Evolutionary conservation across 257 asterid species (phyloP).

Genomic region (Mentha longifolia): DNA sequence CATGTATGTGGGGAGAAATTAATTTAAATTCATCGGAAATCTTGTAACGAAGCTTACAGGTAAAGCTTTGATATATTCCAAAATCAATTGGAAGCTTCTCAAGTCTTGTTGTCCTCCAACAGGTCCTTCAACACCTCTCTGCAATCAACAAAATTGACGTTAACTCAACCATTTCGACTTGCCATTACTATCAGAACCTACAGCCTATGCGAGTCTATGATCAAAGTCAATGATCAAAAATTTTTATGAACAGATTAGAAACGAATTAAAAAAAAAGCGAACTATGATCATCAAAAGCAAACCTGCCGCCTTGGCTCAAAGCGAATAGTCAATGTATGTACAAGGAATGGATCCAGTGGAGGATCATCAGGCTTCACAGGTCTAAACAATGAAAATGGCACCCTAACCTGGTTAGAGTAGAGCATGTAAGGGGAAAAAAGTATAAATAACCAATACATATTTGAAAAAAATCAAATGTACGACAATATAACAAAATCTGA

Average conservation of each 20-base stretch:
- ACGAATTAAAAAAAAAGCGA: neutral
- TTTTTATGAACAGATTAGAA: neutral
- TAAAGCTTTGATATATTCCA: constrained; percentile 93
- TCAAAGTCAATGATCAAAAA: neutral
- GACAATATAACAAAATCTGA: neutral
- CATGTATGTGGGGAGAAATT: neutral
- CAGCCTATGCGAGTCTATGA: neutral
- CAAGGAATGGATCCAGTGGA: constrained; percentile 93
- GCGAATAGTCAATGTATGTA: constrained; percentile 87
- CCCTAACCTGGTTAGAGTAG: constrained; percentile 69
- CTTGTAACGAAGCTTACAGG: constrained; percentile 62
- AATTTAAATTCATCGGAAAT: neutral
- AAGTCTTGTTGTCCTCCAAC: constrained; percentile 70
- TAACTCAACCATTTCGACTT: constrained; percentile 18
- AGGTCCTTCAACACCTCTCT: constrained; percentile 71
- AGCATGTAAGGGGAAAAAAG: constrained; percentile 13
- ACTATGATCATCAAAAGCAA: constrained; percentile 17
- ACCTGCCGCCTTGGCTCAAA: constrained; percentile 99
- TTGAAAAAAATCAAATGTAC: neutral
- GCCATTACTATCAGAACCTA: constrained; percentile 15
- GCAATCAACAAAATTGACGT: constrained; percentile 34
- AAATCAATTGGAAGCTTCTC: constrained; percentile 90
- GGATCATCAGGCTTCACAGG: constrained; percentile 92
- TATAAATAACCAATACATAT: neutral
- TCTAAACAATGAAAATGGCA: constrained; percentile 91